Percentiles rank a stretch among this genome's conserved stretches.
These are phyloP conservation scores for Ambrosia trifida DNA, from an alignment of 129 eudicot genomes.

Conservation along the genomic window DNA sequence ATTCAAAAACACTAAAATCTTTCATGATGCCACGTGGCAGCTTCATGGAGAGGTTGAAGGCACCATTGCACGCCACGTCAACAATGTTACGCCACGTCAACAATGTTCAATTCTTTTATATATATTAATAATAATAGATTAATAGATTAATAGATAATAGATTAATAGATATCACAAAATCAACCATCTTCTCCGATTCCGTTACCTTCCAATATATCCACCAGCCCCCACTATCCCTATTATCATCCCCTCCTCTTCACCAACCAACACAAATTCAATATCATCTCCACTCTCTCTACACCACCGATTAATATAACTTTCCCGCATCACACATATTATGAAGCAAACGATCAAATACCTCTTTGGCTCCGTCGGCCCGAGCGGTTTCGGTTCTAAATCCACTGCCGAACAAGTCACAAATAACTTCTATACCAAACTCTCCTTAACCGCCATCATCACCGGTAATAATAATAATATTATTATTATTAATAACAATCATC, in stretches of 20 bases:
- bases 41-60: no score
- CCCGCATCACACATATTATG: slow-evolving; percentile 29
- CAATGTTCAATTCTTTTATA: no score
- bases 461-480: neutral
- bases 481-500: neutral
- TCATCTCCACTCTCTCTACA: neutral
- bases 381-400: slow-evolving; percentile 88
- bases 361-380: slow-evolving; percentile 63
- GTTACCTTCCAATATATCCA: neutral
- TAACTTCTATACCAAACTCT: neutral
- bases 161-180: slow-evolving; percentile 6
- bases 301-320: neutral
- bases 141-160: no score
- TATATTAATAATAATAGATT: no score
- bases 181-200: neutral
- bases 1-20: no score
- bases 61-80: no score
- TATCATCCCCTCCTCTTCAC: neutral
- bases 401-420: slow-evolving; percentile 83
- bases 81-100: no score
- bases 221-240: slow-evolving; percentile 5
- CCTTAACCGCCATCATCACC: slow-evolving; percentile 40
- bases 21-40: no score
- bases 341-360: slow-evolving; percentile 65
- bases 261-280: neutral